Conservation (phyloP, 208 protist genomes). For the Leishmania gerbilli region DNA sequence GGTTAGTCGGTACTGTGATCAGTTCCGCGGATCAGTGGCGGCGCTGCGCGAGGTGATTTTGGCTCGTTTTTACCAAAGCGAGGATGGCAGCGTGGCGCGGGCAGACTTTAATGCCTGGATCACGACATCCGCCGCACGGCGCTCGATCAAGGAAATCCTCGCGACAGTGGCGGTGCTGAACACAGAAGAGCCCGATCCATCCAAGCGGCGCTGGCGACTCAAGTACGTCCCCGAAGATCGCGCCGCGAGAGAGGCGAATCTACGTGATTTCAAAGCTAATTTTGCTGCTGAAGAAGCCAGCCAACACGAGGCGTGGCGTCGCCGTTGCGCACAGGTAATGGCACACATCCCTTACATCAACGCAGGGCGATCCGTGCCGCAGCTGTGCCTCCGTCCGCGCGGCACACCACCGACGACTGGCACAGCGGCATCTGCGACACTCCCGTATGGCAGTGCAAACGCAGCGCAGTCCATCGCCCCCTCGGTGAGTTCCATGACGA, state of each 20-base stretch:
- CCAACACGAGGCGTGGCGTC: slow-evolving; percentile 58
- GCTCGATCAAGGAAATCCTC: slow-evolving; percentile 72
- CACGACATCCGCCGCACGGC: slow-evolving; percentile 31
- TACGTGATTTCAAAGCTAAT: slow-evolving; percentile 29
- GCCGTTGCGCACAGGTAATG: slow-evolving; percentile 37
- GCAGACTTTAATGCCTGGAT: slow-evolving; percentile 66
- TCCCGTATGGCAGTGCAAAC: slow-evolving; percentile 16
- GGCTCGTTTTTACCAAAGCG: slow-evolving; percentile 63
- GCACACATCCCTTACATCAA: slow-evolving; percentile 54
- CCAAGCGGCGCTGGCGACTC: slow-evolving; percentile 69
- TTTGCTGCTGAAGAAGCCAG: slow-evolving; percentile 51
- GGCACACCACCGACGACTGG: slow-evolving; percentile 1
- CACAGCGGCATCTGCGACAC: neutral
- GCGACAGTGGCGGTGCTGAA: slow-evolving; percentile 59
- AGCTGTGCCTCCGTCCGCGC: slow-evolving; percentile 36
- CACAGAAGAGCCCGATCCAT: slow-evolving; percentile 42
- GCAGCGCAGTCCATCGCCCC: neutral
- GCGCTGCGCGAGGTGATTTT: slow-evolving; percentile 80
- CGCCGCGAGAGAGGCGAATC: slow-evolving; percentile 7
- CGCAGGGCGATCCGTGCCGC: slow-evolving; percentile 31
- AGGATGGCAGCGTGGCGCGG: slow-evolving; percentile 51
- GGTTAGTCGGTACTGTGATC: slow-evolving; percentile 50
- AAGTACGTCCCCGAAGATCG: slow-evolving; percentile 46
- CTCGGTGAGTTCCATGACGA: neutral
- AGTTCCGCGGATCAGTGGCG: slow-evolving; percentile 66